Evolutionary conservation across 192 early-diverging fungal species (phyloP), one percentile per base, ranked within the genome.

Genomic region (Linnemannia hyalina): DNA sequence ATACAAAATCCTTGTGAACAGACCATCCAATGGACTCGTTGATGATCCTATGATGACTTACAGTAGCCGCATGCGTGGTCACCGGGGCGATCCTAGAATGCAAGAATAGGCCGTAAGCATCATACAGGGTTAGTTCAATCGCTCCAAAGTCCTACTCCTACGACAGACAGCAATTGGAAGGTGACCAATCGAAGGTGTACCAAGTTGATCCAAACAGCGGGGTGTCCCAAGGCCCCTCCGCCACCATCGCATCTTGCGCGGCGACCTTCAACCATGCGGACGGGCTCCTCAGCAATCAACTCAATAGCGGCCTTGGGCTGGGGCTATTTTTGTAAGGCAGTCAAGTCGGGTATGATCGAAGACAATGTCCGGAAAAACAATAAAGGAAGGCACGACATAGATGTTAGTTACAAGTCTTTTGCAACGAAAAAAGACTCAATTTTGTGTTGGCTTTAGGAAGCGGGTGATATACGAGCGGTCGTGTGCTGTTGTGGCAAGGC

Each of bases 121-220:
- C 63, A 52, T 29, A 18, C 15, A 54, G 4, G 57, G 38, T 52
- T 9, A 18, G 35, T 1, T 57, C 32, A 57, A 65, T 65, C 11
- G 13, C 29, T 32, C 2, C 60, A 29, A 11, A 32, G n/a, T 1
- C 44, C 11, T 3, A 23, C 22, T 38, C 18, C 35, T 16, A 18
- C 22, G 20, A 42, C 22, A 22, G 35, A 63, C 29, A 52, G 41
- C 40, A 70, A 63, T 6, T 15, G 26, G 68, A 63, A 22, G 55
- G 75, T 44, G 11, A 47, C 29, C 60, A 71, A 68, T 44, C 65
- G 68, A 60, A 55, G 32, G 70, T 52, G 69, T 90, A 94, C 95
- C 85, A 99, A 92, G 89, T 98, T 98, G 83, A 99, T 96, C 90
- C 95, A 99, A 35, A 99, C 95, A 82, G 95, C 95, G 32, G 98